Evolutionary conservation across 495 filamentous ascomycete genomes (phyloP), one percentile per base, ranked within the genome.

Genomic region (Monascus purpureus): DNA sequence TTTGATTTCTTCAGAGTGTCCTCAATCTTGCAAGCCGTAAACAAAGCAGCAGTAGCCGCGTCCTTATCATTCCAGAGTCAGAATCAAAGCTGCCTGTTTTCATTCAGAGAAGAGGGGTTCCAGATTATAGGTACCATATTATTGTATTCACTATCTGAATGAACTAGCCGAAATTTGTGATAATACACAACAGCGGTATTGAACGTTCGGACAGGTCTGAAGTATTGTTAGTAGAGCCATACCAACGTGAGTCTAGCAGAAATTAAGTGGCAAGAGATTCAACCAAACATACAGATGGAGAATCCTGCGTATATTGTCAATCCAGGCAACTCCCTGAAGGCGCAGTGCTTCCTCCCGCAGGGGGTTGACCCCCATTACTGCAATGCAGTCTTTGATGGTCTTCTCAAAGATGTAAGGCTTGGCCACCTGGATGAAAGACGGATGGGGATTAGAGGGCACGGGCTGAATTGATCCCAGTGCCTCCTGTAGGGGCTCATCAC

Each of bases 1-100:
- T 73, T 73, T 12, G 84, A 93, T 59, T 96, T 96, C 59, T 97
- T 96, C 28, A 96, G 65, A 1, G 90, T 96, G 50, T 97, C 90
- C 47, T 97, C 90, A 27, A 88, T 85, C 55, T 97, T 97, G 69
- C 88, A 95, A 22, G 86, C 86, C 12, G 80, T 77, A 45, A 96
- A 88, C 18, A 97, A 63, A 17, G 82, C 75, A 8, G 90, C 87
- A 0, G 86, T 72, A 2, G 86, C 82, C 3, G 84, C 85, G 50
- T 96, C 90, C 70, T 78, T 31, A 9, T 5, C 9, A 17, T 31
- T 8, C 13, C 6, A 13, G 29, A 31, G 35, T 57, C 25, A 57
- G 42, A 25, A 27, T 4, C 12, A 11, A 13, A 30, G 28, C 6
- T n/a, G n/a, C n/a, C n/a, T n/a, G n/a, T n/a, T 14, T 0, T 16